Evolutionary conservation across 495 filamentous ascomycete genomes (phyloP).

Genomic region (Opeltia flavorubescens): DNA sequence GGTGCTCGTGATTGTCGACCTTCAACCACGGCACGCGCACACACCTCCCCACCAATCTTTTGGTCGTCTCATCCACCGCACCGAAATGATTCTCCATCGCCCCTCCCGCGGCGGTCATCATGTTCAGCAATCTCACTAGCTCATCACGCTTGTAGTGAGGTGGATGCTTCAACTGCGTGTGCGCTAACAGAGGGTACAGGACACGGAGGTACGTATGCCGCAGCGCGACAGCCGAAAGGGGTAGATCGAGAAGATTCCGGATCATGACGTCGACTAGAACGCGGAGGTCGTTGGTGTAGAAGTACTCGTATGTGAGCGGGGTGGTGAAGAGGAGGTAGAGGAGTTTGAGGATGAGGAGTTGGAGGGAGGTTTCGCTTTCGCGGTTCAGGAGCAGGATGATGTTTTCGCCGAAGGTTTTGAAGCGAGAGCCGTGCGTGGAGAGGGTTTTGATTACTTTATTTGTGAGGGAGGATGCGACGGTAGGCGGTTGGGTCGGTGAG

Average conservation of each 20-base stretch:
- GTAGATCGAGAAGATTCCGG: slow-evolving; percentile 86
- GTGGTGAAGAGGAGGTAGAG: slow-evolving; percentile 92
- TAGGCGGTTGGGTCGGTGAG: slow-evolving; percentile 20
- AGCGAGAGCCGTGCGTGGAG: slow-evolving; percentile 59
- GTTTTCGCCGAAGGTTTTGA: slow-evolving; percentile 94
- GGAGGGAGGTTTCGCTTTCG: slow-evolving; percentile 81
- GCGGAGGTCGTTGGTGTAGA: slow-evolving; percentile 92
- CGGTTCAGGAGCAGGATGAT: slow-evolving; percentile 92
- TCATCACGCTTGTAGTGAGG: slow-evolving; percentile 91
- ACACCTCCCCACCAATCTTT: slow-evolving; percentile 70
- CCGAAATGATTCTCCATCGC: slow-evolving; percentile 64
- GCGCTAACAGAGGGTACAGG: slow-evolving; percentile 73
- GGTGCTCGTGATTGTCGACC: slow-evolving; percentile 26
- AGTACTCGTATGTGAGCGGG: slow-evolving; percentile 83
- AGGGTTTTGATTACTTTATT: slow-evolving; percentile 89
- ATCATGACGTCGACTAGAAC: slow-evolving; percentile 93
- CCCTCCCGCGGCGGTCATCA: slow-evolving; percentile 40
- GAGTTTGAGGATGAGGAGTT: slow-evolving; percentile 88
- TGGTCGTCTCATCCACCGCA: slow-evolving; percentile 79
- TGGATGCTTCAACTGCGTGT: slow-evolving; percentile 74
- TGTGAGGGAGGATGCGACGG: slow-evolving; percentile 50
- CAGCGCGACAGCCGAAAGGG: slow-evolving; percentile 61
- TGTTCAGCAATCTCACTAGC: slow-evolving; percentile 54
- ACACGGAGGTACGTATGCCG: slow-evolving; percentile 98
- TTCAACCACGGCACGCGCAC: slow-evolving; percentile 70